These are phyloP conservation scores for Aegilops speltoides DNA, from an alignment of 176 grass and related monocot genomes.

Conservation along the genomic window DNA sequence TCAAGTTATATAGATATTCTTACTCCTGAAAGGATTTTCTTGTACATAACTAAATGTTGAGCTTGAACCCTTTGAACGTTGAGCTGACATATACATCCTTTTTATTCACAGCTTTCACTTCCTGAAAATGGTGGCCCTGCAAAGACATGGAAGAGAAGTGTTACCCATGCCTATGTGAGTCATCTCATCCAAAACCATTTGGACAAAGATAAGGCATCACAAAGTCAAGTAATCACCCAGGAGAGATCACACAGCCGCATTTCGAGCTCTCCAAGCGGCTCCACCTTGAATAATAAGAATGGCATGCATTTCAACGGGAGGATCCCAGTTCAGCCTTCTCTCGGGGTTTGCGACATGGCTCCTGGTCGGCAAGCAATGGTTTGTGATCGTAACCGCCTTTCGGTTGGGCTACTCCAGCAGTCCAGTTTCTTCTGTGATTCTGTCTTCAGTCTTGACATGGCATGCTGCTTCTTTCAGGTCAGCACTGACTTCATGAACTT, in stretches of 20 bases:
- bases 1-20: neutral
- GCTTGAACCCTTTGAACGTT: neutral
- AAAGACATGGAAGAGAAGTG: constrained; percentile 51
- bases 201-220: constrained; percentile 45
- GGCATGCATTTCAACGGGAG: neutral
- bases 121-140: neutral
- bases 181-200: constrained; percentile 56
- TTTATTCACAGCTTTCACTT: constrained; percentile 23
- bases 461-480: constrained; percentile 33
- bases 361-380: constrained; percentile 30
- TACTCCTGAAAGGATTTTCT: neutral
- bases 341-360: neutral
- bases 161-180: constrained; percentile 55
- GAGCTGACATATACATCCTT: neutral
- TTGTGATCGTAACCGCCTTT: neutral
- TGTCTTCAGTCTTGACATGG: neutral
- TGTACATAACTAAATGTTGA: neutral
- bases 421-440: neutral
- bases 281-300: constrained; percentile 18
- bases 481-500: constrained; percentile 14
- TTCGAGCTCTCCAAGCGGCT: neutral
- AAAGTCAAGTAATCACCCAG: constrained; percentile 23
- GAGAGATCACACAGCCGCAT: neutral
- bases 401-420: neutral
- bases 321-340: neutral